Conservation (phyloP, 2,329 filamentous ascomycete genomes). For the Claviceps maximensis region DNA sequence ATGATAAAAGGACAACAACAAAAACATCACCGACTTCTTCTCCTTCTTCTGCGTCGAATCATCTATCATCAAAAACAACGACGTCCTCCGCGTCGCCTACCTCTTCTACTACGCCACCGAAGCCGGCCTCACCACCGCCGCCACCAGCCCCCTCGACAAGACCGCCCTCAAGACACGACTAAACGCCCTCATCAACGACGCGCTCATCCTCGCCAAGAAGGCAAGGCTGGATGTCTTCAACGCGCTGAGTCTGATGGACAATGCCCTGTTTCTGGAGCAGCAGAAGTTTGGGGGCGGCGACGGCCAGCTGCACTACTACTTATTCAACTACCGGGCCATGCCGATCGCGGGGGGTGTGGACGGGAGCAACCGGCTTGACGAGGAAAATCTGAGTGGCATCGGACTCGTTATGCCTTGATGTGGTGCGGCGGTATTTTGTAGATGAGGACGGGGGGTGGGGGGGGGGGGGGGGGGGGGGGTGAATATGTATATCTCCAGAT, state of each 20-base stretch:
- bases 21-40: conserved; percentile 90
- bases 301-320: conserved; percentile 89
- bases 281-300: conserved; percentile 93
- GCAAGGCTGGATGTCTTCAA: conserved; percentile 92
- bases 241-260: conserved; percentile 84
- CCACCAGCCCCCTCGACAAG: conserved; percentile 41
- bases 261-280: conserved; percentile 81
- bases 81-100: conserved; percentile 77
- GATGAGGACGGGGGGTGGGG: no score
- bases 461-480: neutral
- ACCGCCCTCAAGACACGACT: conserved; percentile 62
- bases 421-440: no score
- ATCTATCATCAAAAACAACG: conserved; percentile 73
- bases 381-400: conserved; percentile 68
- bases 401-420: conserved; percentile 69
- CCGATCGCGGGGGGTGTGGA: conserved; percentile 80
- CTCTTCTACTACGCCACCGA: conserved; percentile 95
- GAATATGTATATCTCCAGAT: neutral
- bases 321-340: conserved; percentile 90
- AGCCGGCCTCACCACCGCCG: conserved; percentile 55
- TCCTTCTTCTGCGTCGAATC: conserved; percentile 95
- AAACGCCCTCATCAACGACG: conserved; percentile 69
- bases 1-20: conserved; percentile 36
- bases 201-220: conserved; percentile 75
- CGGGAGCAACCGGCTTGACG: conserved; percentile 62